Evolutionary conservation across 768 basidiomycete species (phyloP).

Genomic region (Tulasnella sp.): DNA sequence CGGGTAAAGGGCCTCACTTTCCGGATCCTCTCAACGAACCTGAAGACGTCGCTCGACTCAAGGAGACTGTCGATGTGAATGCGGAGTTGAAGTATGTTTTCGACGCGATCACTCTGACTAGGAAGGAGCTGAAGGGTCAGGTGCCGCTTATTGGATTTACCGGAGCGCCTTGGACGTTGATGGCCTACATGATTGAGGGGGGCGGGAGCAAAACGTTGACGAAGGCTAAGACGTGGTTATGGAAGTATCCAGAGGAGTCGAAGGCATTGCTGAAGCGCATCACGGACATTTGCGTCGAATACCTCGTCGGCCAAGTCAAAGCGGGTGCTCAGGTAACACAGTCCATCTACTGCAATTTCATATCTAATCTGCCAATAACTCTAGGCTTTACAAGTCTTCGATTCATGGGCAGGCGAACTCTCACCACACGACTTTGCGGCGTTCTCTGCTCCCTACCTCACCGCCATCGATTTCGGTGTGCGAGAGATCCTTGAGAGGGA

Average conservation of each 20-base stretch:
- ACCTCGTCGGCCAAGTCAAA: conserved; percentile 83
- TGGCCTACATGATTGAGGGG: conserved; percentile 97
- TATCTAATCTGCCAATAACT: neutral
- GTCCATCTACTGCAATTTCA: neutral
- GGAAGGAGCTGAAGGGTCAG: conserved; percentile 70
- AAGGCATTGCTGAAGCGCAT: conserved; percentile 67
- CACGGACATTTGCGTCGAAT: conserved; percentile 84
- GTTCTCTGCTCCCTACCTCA: conserved; percentile 76
- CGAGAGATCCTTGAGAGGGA: conserved; percentile 48
- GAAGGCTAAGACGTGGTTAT: conserved; percentile 91
- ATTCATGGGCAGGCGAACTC: conserved; percentile 92
- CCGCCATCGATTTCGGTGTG: conserved; percentile 64
- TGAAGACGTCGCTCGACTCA: conserved; percentile 58
- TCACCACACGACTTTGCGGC: conserved; percentile 75
- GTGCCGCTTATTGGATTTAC: conserved; percentile 96
- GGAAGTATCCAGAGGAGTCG: conserved; percentile 79
- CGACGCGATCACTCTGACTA: conserved; percentile 79
- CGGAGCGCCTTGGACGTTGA: conserved; percentile 97
- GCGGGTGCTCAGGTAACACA: conserved; percentile 86
- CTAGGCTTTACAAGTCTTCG: conserved; percentile 92
- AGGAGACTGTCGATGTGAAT: conserved; percentile 60
- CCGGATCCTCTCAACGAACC: conserved; percentile 77
- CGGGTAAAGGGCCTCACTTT: conserved; percentile 66
- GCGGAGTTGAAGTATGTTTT: conserved; percentile 86
- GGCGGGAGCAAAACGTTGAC: conserved; percentile 85